Evolutionary conservation across 1,284 basidiomycete species (phyloP).

Genomic region (Apiotrichum domesticum): DNA sequence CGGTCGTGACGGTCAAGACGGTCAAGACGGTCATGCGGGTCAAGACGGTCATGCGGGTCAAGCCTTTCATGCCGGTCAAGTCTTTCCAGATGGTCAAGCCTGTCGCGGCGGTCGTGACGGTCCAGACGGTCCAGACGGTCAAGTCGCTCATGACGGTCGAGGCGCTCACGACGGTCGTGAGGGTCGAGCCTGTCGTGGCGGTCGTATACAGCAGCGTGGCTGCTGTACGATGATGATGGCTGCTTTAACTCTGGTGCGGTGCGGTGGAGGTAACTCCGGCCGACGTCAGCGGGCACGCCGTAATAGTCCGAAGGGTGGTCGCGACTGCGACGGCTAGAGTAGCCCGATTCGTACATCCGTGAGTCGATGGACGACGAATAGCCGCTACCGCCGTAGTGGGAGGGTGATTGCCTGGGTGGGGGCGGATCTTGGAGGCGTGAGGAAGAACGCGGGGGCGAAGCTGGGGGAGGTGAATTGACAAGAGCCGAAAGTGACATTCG

Average conservation of each 20-base stretch:
- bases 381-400: not conserved
- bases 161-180: not conserved
- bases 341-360: slow-evolving; percentile 3
- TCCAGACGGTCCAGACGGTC: not conserved
- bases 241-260: not conserved
- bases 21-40: not conserved
- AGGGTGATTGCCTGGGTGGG: not conserved
- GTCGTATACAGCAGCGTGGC: not conserved
- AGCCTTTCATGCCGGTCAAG: not conserved
- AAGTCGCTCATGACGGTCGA: not conserved
- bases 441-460: slow-evolving; percentile 9
- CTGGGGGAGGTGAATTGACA: slow-evolving; percentile 34
- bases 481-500: slow-evolving; percentile 37
- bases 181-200: not conserved
- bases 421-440: not conserved
- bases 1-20: not conserved
- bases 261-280: slow-evolving; percentile 17
- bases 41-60: no score
- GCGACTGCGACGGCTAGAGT: slow-evolving; percentile 1
- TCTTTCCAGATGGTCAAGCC: not conserved
- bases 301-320: slow-evolving; percentile 8
- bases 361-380: not conserved
- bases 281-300: slow-evolving; percentile 13
- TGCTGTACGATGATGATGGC: not conserved
- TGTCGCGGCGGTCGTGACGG: not conserved